Evolutionary conservation across 2,329 filamentous ascomycete genomes (phyloP), one percentile per base, ranked within the genome.

Genomic region (Botrytis galanthina): DNA sequence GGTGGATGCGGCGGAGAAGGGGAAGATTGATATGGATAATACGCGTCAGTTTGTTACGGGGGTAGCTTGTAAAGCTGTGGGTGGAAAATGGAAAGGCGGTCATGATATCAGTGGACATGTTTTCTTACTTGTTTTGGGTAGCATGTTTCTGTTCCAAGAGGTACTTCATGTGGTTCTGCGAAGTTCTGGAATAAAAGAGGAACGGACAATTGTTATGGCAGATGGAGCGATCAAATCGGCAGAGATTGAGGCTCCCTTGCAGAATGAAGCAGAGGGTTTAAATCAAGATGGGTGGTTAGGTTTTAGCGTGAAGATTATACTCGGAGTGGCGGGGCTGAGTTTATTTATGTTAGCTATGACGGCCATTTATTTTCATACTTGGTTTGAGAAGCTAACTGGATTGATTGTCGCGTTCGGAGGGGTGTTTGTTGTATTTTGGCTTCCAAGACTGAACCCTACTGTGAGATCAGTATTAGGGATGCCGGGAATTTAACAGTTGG

Each of bases 321-420:
- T 87, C 37, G 86, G 80, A 0, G 89, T 98, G 39, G 87, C 92
- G 29, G 90, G 83, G 0, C 79, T 98, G 80, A 93, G 91, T 80
- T 88, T 91, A 85, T 98, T 96, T 93, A 99, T 99, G 96, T 83
- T 99, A 81, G 86, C 98, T 75, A 99, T 99, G 96, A 99, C 96
- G 59, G 95, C 95, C 4, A 95, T 97, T 57, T 99, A 95, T 86
- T 99, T 99, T 80, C 96, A 99, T 83, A 99, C 96, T 0, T 98
- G 95, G 95, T 91, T 97, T 79, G 96, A 99, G 85, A 99, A 98
- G 86, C 79, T 87, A 72, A 86, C 85, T 42, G 87, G 87, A 1
- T 78, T 88, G 48, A 51, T 84, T 35, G 81, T 87, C 60, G 86
- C 87, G 10, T 79, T 86, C 42, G 79, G 79, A 59, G 82, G 84